Base-by-base conservation (phyloP, 78 protist species). In the Emiliania huxleyi region DNA sequence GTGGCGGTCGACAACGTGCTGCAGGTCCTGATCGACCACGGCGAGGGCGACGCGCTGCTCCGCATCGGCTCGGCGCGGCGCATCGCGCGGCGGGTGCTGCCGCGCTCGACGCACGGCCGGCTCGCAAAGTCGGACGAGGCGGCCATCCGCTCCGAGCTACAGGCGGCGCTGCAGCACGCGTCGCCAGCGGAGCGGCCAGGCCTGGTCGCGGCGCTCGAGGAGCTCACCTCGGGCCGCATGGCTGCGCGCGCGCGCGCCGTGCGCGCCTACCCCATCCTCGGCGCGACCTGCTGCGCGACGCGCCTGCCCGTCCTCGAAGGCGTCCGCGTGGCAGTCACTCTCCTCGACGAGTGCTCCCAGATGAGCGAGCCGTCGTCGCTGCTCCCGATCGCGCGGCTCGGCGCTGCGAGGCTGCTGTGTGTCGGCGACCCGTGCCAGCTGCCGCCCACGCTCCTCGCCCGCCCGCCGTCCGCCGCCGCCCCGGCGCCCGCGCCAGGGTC, bases 361-460 rank as follows among this genome's bases (percentile, higher is more conserved):
- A n/a, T 90, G 44, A 0, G 43, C 22, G 95, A 93, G 48, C 92
- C 93, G 42, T 2, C n/a, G 46, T 44, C 91, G 18, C 75, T 87
- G 69, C 15, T 90, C 15, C 90, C 93, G 25, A 0, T 69, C 6
- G 11, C 43, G 33, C 85, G 85, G 5, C 29, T 77, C 37, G 21
- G 69, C 26, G 62, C 83, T 2, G 11, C 43, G n/a, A 69, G 90
- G 0, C 48, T 52, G 23, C 48, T 94, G 23, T 42, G 71, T 18
- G 75, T 37, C 26, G 96, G 96, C 62, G 96, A 94, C 90, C 96
- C 91, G n/a, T 0, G 6, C 8, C 96, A 94, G 94, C 94, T 94
- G 42, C 96, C 96, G 38, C 96, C 96, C 29, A 87, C 93, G 26
- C 26, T 91, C 45, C 48, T 37, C 52, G 56, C 38, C 33, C 56